Evolutionary conservation across 768 basidiomycete genomes (phyloP), one percentile per base, ranked within the genome.

Genomic region (Phanerochaete sordida): DNA sequence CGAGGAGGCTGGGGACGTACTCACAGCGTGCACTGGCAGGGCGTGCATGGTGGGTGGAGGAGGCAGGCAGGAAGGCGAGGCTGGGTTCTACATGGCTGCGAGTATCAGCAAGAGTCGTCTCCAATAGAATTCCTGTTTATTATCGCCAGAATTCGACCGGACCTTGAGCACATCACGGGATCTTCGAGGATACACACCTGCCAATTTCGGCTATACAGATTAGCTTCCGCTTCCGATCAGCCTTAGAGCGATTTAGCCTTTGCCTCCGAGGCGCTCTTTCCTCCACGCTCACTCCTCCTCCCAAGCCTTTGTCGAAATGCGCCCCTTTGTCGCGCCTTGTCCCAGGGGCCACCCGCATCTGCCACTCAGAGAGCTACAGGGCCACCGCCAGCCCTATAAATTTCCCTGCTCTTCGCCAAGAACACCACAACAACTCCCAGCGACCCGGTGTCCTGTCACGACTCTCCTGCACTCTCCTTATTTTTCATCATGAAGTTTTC

Each of bases 21-120:
- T 61, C 70, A 86, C 85, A 64, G 83, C 84, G 69, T 82, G 81
- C 33, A 84, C 82, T 52, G 68, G 65, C 56, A 84, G 60, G 51
- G 68, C 64, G 43, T 67, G 63, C 75, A 78, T 79, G 28, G 60
- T 35, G 58, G n/a, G 23, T 46, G 37, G 58, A 21, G 27, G 56
- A 57, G 48, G 45, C 12, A 6, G 56, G 33, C 6, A 39, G 37
- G 48, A 57, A 13, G 21, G 48, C n/a, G 48, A 11, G 12, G 9
- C n/a, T 31, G 23, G 54, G 31, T 19, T 9, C 9, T 24, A 24
- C 6, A 33, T 6, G 21, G 31, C 2, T 21, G 28, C 23, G 51
- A 33, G 33, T 52, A 52, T 52, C 51, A 13, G 7, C 53, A 24
- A 39, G 30, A 8, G 35, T 43, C 19, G 53, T 35, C 19, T 54